Evolutionary conservation across 169 alveolate species (phyloP).

Genomic region (Cryptosporidium parvum): DNA sequence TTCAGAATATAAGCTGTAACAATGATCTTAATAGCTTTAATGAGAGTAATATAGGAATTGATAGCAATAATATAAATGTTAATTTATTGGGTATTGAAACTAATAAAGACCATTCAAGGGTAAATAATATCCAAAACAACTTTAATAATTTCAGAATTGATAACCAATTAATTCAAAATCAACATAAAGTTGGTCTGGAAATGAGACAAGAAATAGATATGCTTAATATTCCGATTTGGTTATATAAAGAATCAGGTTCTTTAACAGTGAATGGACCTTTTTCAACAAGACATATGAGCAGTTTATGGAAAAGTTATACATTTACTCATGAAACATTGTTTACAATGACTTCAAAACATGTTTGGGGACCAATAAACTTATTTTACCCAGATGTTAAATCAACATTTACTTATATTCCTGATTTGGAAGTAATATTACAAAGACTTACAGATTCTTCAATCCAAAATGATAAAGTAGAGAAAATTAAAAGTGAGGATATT

Average conservation of each 20-base stretch:
- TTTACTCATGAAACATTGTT: conserved; percentile 9
- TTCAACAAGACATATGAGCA: conserved; percentile 33
- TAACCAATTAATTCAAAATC: not conserved
- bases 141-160: not conserved
- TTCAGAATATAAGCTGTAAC: not conserved
- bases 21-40: not conserved
- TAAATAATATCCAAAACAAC: not conserved
- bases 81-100: not conserved
- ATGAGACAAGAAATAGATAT: not conserved
- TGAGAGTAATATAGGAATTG: not conserved
- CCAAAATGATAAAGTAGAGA: not conserved
- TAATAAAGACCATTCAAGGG: not conserved
- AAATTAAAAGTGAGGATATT: conserved; percentile 19
- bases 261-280: conserved; percentile 14
- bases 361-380: conserved; percentile 35
- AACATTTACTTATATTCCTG: conserved; percentile 27
- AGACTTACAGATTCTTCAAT: not conserved
- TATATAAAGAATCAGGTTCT: conserved; percentile 19
- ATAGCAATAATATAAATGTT: too few relatives aligned
- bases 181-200: not conserved
- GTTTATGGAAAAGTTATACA: conserved; percentile 15
- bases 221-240: conserved; percentile 36
- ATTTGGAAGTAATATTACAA: not conserved
- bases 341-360: not conserved
- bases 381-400: conserved; percentile 30